Evolutionary conservation across 73 alveolate species (phyloP).

Genomic region (Tetrahymena thermophila): DNA sequence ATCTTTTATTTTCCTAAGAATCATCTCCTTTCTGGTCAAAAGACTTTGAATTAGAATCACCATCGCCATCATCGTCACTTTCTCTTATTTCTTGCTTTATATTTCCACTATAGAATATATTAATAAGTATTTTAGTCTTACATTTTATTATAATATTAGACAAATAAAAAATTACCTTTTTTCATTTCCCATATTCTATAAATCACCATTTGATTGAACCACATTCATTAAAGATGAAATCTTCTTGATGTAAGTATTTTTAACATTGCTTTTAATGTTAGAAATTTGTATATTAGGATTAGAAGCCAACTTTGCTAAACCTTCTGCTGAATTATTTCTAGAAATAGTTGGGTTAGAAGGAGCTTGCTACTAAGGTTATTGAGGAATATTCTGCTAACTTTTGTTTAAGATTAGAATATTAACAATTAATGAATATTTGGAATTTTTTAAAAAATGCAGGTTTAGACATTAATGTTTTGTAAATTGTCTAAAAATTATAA

Average conservation of each 20-base stretch:
- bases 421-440: not conserved
- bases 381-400: not conserved
- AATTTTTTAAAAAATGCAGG: no score
- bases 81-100: not conserved
- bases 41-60: not conserved
- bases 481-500: not conserved
- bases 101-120: not conserved
- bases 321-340: not conserved
- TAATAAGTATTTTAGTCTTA: no score
- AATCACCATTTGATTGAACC: not conserved
- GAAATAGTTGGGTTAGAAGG: not conserved
- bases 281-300: not conserved
- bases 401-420: not conserved
- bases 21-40: not conserved
- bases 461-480: not conserved
- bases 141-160: no score
- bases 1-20: conserved; percentile 21
- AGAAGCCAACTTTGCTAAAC: not conserved
- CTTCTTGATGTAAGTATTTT: conserved; percentile 40
- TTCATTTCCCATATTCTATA: not conserved
- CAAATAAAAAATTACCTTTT: not conserved
- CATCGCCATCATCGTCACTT: not conserved
- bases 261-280: conserved; percentile 38
- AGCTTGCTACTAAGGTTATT: not conserved
- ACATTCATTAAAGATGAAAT: conserved; percentile 21